Evolutionary conservation across 345 rosid species (phyloP).

Genomic region (Erodium maritimum): DNA sequence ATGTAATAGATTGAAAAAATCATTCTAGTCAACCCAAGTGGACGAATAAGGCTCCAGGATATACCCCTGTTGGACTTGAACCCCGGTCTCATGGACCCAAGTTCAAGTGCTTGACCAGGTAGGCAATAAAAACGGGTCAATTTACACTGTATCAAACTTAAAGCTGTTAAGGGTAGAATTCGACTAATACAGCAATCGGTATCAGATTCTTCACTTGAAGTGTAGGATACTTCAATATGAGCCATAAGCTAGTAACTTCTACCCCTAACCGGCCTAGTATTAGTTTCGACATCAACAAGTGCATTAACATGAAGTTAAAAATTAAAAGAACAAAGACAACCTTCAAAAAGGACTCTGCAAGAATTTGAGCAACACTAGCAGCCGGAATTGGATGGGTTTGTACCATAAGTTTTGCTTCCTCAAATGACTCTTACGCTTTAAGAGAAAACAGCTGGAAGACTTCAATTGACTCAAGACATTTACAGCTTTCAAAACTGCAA

Average conservation of each 20-base stretch:
- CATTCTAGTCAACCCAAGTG: too few species aligned
- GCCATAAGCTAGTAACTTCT: neutral
- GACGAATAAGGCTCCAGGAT: too few species aligned
- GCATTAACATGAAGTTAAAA: neutral
- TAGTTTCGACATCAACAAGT: neutral
- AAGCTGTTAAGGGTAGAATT: neutral
- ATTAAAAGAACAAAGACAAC: constrained; percentile 18
- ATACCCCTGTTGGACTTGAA: too few species aligned
- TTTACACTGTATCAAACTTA: neutral
- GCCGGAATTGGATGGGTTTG: constrained; percentile 80
- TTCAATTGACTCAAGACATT: constrained; percentile 71
- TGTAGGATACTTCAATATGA: neutral
- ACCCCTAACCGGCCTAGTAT: neutral
- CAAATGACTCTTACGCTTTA: constrained; percentile 95
- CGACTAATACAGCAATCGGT: neutral
- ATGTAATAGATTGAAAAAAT: too few species aligned
- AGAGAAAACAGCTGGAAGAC: constrained; percentile 86
- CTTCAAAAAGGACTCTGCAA: constrained; percentile 93
- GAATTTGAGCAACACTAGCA: constrained; percentile 83
- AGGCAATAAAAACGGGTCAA: too few species aligned
- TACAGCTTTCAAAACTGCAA: constrained; percentile 78
- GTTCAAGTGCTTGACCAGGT: too few species aligned
- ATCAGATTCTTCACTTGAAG: neutral
- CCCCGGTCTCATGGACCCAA: too few species aligned
- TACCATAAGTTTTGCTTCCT: constrained; percentile 76